A percentile compares a stretch with the other conserved stretches of the same genome.
Evolutionary conservation across 164 flowering plant genomes (phyloP).

Genomic region (Euptelea pleiosperma): DNA sequence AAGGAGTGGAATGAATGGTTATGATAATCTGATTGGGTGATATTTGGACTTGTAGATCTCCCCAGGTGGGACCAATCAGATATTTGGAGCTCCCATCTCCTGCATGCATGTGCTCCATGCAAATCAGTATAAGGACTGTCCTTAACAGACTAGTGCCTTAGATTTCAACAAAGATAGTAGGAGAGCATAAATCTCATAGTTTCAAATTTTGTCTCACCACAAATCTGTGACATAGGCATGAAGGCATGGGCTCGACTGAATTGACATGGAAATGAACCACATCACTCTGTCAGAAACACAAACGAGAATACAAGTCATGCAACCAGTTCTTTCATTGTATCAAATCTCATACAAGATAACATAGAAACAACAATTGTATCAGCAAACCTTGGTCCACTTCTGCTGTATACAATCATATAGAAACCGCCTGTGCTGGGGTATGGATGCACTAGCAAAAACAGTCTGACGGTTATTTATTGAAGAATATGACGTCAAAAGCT

Average conservation of each 20-base stretch:
- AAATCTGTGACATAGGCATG: conserved; percentile 66
- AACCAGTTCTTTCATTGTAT: not conserved
- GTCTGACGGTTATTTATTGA: conserved; percentile 72
- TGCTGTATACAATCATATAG: conserved; percentile 84
- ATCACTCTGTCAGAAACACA: conserved; percentile 50
- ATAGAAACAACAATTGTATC: not conserved
- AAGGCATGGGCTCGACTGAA: conserved; percentile 78
- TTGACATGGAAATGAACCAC: conserved; percentile 85
- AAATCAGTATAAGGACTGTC: not conserved
- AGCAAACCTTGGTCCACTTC: conserved; percentile 94
- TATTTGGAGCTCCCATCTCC: not conserved
- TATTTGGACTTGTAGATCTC: not conserved
- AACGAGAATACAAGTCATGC: conserved; percentile 3
- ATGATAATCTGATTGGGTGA: not conserved
- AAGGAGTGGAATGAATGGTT: not conserved
- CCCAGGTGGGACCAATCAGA: not conserved
- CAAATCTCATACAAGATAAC: not conserved
- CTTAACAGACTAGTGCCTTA: not conserved
- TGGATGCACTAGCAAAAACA: conserved; percentile 91
- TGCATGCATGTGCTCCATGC: not conserved
- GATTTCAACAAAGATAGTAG: not conserved
- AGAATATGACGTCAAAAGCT: conserved; percentile 74
- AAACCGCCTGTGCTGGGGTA: conserved; percentile 86
- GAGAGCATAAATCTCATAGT: not conserved
- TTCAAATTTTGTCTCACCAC: conserved; percentile 52